Evolutionary conservation across 345 rosid species (phyloP), one percentile per base, ranked within the genome.

Genomic region (Chamaenerion angustifolium): DNA sequence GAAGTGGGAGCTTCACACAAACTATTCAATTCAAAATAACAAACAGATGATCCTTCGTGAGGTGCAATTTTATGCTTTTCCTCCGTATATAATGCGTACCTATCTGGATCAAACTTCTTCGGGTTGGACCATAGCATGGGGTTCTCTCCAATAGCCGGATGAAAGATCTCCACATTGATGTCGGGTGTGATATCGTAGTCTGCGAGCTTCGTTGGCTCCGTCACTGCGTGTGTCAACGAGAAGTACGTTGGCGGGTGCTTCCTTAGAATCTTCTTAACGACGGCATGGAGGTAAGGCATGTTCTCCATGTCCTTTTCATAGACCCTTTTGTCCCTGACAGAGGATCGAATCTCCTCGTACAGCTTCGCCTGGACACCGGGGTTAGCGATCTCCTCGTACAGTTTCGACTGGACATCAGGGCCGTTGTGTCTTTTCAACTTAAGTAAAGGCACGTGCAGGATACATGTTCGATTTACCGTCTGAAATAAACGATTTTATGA

Each of bases 341-440:
- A 63, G 10, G 54, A 25, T 51, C 53, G 57, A 3, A 90, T 80
- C 66, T 90, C 95, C 11, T 76, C 67, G 58, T 72, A 78, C 2
- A 83, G 71, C 9, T 81, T 81, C n/a, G 55, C 37, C 31, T 90
- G 98, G 47, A 83, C 57, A 13, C 69, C 46, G 0, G 87, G 95
- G 57, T 90, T 90, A 0, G 63, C 69, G 2, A 86, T 83, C n/a
- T n/a, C n/a, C n/a, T n/a, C n/a, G n/a, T n/a, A n/a, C 12, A 90
- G 64, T 72, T 76, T 73, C 4, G 88, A 90, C 51, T 90, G 95
- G 17, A 79, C 49, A 1, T 88, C 95, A 4, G 95, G 2, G 74
- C 94, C 0, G 98, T 81, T 0, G 95, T 90, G 59, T 90, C 94
- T n/a, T n/a, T n/a, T n/a, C n/a, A n/a, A n/a, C n/a, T n/a, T n/a